Evolutionary conservation across 2,329 filamentous ascomycete species (phyloP).

Genomic region (Aureobasidium sp.): DNA sequence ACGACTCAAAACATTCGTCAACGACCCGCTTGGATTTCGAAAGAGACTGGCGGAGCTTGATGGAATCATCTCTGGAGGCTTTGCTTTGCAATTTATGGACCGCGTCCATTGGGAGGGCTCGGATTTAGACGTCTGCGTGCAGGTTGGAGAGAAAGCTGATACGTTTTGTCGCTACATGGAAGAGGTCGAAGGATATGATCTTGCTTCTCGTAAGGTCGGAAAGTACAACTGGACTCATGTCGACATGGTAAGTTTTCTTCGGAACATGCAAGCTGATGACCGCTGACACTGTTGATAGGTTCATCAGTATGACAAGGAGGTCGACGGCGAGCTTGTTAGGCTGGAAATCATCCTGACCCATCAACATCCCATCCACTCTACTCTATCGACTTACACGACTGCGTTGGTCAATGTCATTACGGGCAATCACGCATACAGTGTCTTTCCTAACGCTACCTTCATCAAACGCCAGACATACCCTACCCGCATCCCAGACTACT

Average conservation of each 20-base stretch:
- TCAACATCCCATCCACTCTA: not conserved
- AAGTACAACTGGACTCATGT: constrained; percentile 5
- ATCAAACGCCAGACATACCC: not conserved
- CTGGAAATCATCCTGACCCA: not conserved
- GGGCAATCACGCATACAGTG: not conserved
- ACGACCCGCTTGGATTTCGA: not conserved
- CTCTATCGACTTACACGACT: constrained; percentile 7
- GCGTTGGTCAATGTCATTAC: constrained; percentile 5
- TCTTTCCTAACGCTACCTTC: constrained; percentile 5
- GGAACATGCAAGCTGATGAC: not conserved
- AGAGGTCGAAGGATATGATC: constrained; percentile 8
- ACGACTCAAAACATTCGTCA: not conserved
- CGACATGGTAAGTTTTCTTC: not conserved
- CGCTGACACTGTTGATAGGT: not conserved
- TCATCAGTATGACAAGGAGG: constrained; percentile 2
- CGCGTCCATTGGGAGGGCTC: not conserved
- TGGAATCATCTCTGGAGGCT: constrained; percentile 6
- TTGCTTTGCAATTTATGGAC: constrained; percentile 7
- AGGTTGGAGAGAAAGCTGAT: not conserved
- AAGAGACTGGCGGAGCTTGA: not conserved
- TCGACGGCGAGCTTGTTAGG: not conserved
- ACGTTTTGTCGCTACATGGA: constrained; percentile 4
- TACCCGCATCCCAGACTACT: constrained; percentile 7
- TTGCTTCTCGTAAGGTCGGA: not conserved
- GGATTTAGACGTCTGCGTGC: constrained; percentile 7